phyloP scores from a whole-genome alignment of 192 early-diverging fungal genomes.

The Backusella circina region DNA sequence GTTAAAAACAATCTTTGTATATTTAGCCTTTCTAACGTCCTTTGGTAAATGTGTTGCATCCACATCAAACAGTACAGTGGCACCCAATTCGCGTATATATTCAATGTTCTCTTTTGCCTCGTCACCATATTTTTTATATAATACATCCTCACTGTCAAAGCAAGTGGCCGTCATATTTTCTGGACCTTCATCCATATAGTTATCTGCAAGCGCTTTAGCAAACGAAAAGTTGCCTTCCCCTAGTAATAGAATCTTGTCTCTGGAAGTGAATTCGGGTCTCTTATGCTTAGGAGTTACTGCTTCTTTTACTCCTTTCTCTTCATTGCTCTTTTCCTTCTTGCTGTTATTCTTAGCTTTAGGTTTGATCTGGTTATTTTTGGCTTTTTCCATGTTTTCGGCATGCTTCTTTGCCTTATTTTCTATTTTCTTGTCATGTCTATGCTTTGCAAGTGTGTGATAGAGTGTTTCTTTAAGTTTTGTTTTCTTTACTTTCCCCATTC shows the following conservation, averaged over 20 bases:
- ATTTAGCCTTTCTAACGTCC: conserved; percentile 54
- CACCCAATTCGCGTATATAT: conserved; percentile 58
- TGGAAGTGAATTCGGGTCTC: conserved; percentile 3
- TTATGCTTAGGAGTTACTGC: not conserved
- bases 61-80: conserved; percentile 66
- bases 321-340: not conserved
- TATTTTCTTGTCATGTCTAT: not conserved
- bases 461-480: not conserved
- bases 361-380: conserved; percentile 7
- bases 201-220: conserved; percentile 63
- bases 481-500: conserved; percentile 1
- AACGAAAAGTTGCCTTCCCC: conserved; percentile 98
- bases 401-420: not conserved
- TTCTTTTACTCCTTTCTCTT: not conserved
- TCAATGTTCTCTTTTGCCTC: conserved; percentile 62
- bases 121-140: conserved; percentile 76
- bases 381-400: conserved; percentile 4
- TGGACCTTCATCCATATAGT: conserved; percentile 47
- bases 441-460: not conserved
- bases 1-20: conserved; percentile 89
- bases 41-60: conserved; percentile 73
- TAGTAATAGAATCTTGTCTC: conserved; percentile 66
- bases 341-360: not conserved
- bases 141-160: conserved; percentile 64
- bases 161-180: conserved; percentile 72